phyloP scores from a whole-genome alignment of 176 grass and related monocot species.

The Lolium rigidum region DNA sequence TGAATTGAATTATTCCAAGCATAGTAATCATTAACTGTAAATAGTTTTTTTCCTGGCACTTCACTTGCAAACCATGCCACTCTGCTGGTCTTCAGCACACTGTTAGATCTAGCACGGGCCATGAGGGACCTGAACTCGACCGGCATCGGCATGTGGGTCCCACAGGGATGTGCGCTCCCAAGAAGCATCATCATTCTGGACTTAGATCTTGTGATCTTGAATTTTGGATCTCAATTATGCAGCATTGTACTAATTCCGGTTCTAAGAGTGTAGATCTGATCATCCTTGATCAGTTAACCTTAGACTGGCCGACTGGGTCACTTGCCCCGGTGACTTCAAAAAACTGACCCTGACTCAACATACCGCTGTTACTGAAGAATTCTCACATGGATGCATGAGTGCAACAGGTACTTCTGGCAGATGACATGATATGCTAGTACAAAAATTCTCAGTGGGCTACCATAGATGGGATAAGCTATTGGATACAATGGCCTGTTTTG shows the following conservation, averaged over 20 bases:
- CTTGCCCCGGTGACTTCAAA: not conserved
- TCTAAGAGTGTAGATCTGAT: not conserved
- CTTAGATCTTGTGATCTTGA: slow-evolving; percentile 7
- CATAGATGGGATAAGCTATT: not conserved
- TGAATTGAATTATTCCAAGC: slow-evolving; percentile 48
- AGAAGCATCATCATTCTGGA: not conserved
- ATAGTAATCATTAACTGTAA: not conserved
- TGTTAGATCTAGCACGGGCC: slow-evolving; percentile 37
- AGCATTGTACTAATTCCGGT: not conserved
- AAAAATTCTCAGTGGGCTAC: not conserved
- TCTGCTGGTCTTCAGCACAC: slow-evolving; percentile 16
- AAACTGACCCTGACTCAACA: slow-evolving; percentile 19
- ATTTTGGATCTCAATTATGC: slow-evolving; percentile 12
- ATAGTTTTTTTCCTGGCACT: not conserved
- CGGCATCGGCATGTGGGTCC: not conserved
- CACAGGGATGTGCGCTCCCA: slow-evolving; percentile 16
- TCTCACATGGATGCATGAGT: not conserved
- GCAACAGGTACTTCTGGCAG: not conserved
- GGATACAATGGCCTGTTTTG: slow-evolving; percentile 14
- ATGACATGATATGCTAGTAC: slow-evolving; percentile 1
- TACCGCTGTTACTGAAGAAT: not conserved
- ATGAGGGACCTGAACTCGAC: not conserved
- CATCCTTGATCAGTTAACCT: slow-evolving; percentile 1
- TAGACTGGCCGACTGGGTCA: not conserved
- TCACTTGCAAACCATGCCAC: slow-evolving; percentile 23